Conservation (phyloP, 129 eudicot genomes). For the Gnaphalium uliginosum region DNA sequence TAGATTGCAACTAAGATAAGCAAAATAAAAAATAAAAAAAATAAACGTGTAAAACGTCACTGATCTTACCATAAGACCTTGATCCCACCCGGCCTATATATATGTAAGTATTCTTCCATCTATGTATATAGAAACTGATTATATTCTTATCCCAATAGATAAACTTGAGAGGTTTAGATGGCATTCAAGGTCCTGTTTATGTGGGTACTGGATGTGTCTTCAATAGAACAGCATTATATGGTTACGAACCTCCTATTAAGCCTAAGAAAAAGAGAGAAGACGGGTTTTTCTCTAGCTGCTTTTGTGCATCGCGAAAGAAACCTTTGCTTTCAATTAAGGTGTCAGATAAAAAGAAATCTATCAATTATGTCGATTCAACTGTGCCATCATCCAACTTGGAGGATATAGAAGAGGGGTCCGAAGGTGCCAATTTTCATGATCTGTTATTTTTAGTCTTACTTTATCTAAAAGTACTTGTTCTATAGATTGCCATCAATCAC, state of each 20-base stretch:
- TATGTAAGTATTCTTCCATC: not conserved
- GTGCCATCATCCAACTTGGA: conserved; percentile 90
- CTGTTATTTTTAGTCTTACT: too few species aligned
- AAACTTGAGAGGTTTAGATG: conserved; percentile 98
- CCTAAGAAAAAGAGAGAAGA: conserved; percentile 85
- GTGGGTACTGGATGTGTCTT: conserved; percentile 99
- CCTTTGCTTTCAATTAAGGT: conserved; percentile 72
- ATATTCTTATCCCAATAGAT: conserved; percentile 44
- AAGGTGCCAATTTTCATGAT: conserved; percentile 45
- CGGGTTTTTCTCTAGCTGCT: conserved; percentile 76
- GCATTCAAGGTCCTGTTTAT: conserved; percentile 98
- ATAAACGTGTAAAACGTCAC: too few species aligned
- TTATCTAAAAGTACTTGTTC: too few species aligned
- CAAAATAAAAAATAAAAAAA: too few species aligned
- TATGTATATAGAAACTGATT: not conserved
- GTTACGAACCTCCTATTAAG: conserved; percentile 95
- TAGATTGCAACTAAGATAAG: not conserved
- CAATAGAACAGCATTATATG: conserved; percentile 97
- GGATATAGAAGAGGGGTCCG: conserved; percentile 97
- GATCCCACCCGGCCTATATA: not conserved
- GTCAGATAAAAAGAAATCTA: conserved; percentile 90
- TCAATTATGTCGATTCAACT: conserved; percentile 88
- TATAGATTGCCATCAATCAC: too few species aligned
- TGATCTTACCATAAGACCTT: too few species aligned
- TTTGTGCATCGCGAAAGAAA: conserved; percentile 71